Evolutionary conservation across 768 basidiomycete species (phyloP).

Genomic region (Macrolepiota fuliginosa): DNA sequence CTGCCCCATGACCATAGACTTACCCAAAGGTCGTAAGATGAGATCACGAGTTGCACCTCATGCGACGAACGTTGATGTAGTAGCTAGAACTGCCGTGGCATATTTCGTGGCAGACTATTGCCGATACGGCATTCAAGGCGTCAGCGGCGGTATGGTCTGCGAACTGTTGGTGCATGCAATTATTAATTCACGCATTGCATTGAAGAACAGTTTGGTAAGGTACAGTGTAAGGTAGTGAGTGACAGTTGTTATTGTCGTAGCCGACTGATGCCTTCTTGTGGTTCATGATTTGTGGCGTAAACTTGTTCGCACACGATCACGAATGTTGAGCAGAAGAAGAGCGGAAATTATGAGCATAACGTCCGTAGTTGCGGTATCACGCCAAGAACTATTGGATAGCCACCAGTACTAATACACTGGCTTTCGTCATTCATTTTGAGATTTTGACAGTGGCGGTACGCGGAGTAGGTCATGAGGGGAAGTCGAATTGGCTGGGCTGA

Average conservation of each 20-base stretch:
- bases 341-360: neutral
- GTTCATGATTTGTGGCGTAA: slow-evolving; percentile 9
- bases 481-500: neutral
- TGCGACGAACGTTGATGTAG: neutral
- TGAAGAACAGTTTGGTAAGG: too few species aligned
- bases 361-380: neutral
- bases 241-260: too few species aligned
- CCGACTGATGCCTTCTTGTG: neutral
- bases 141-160: too few species aligned
- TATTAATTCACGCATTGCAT: too few species aligned
- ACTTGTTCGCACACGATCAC: neutral
- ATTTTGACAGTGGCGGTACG: neutral
- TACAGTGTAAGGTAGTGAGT: too few species aligned
- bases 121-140: neutral
- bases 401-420: neutral
- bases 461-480: neutral
- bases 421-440: neutral
- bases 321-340: neutral
- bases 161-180: too few species aligned
- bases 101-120: neutral
- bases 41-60: slow-evolving; percentile 2
- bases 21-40: neutral
- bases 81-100: neutral
- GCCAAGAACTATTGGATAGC: neutral
- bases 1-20: slow-evolving; percentile 2